Evolutionary conservation across 2,329 filamentous ascomycete genomes (phyloP).

Genomic region (Nemania sp.): DNA sequence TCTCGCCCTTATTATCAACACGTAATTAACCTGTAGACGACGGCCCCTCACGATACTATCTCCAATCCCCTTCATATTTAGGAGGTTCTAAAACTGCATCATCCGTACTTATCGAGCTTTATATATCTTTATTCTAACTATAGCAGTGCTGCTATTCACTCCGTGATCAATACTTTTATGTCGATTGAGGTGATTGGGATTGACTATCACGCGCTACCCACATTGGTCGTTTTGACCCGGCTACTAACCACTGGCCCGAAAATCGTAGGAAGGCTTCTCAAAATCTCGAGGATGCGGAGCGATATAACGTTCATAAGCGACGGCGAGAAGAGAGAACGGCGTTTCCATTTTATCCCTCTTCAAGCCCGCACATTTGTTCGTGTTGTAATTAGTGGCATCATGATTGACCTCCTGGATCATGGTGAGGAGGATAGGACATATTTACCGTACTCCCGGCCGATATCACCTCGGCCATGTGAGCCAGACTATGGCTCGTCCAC

Average conservation of each 20-base stretch:
- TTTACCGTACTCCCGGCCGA: neutral
- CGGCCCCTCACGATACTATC: too few relatives aligned
- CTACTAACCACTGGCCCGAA: slow-evolving; percentile 1
- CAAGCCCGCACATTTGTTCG: neutral
- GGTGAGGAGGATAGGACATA: neutral
- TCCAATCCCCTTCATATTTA: too few relatives aligned
- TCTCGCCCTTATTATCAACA: too few relatives aligned
- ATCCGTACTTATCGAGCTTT: too few relatives aligned
- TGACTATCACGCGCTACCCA: too few relatives aligned
- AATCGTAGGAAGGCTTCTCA: neutral
- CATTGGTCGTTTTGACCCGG: neutral
- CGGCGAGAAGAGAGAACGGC: slow-evolving; percentile 2
- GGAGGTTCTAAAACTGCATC: too few relatives aligned
- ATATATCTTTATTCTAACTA: too few relatives aligned
- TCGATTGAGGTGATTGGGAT: too few relatives aligned
- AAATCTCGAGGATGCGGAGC: neutral
- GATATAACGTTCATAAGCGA: neutral
- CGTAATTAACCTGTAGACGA: too few relatives aligned
- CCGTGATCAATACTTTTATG: too few relatives aligned
- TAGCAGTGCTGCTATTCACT: too few relatives aligned
- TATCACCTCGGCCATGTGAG: slow-evolving; percentile 8
- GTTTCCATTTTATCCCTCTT: slow-evolving; percentile 2
- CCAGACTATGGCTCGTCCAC: slow-evolving; percentile 2
- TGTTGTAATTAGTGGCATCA: neutral
- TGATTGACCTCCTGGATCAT: neutral